Percentiles rank a stretch among this genome's conserved stretches.
These are phyloP conservation scores for Xerocomellus intermedius DNA, from an alignment of 768 basidiomycete genomes.

Conservation along the genomic window DNA sequence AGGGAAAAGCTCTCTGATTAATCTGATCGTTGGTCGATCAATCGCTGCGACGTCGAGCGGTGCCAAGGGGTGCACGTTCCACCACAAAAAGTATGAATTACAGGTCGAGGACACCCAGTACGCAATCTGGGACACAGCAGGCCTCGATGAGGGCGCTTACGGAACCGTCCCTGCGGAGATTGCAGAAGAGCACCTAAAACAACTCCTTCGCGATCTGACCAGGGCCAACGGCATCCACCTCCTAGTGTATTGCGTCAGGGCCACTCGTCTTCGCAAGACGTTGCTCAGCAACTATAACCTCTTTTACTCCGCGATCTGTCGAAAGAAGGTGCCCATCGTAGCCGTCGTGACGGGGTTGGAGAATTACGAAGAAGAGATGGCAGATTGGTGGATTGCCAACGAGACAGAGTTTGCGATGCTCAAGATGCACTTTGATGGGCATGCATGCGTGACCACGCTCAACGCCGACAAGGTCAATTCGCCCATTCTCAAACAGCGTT, in stretches of 20 bases:
- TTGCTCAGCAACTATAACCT: slow-evolving; percentile 37
- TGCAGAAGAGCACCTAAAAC: slow-evolving; percentile 28
- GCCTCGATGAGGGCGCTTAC: slow-evolving; percentile 37
- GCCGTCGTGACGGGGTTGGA: slow-evolving; percentile 39
- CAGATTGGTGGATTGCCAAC: slow-evolving; percentile 36
- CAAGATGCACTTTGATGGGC: slow-evolving; percentile 34
- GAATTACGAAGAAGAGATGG: slow-evolving; percentile 32
- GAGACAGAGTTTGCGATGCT: slow-evolving; percentile 25
- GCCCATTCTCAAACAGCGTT: slow-evolving; percentile 27
- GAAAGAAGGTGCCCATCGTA: slow-evolving; percentile 37
- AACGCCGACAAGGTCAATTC: slow-evolving; percentile 29
- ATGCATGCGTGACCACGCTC: slow-evolving; percentile 42
- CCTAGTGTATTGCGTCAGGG: slow-evolving; percentile 35
- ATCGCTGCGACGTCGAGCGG: slow-evolving; percentile 35
- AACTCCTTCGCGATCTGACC: slow-evolving; percentile 25
- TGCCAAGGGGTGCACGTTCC: slow-evolving; percentile 36
- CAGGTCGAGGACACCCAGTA: slow-evolving; percentile 23
- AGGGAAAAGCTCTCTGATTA: slow-evolving; percentile 44
- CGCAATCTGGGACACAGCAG: slow-evolving; percentile 39
- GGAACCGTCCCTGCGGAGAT: slow-evolving; percentile 31
- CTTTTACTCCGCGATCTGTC: slow-evolving; percentile 37
- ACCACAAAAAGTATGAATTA: slow-evolving; percentile 28
- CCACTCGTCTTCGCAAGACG: slow-evolving; percentile 27
- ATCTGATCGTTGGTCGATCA: slow-evolving; percentile 41
- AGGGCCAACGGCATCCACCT: slow-evolving; percentile 30